Evolutionary conservation across 345 rosid genomes (phyloP).

Genomic region (Excoecaria cochinchinensis): DNA sequence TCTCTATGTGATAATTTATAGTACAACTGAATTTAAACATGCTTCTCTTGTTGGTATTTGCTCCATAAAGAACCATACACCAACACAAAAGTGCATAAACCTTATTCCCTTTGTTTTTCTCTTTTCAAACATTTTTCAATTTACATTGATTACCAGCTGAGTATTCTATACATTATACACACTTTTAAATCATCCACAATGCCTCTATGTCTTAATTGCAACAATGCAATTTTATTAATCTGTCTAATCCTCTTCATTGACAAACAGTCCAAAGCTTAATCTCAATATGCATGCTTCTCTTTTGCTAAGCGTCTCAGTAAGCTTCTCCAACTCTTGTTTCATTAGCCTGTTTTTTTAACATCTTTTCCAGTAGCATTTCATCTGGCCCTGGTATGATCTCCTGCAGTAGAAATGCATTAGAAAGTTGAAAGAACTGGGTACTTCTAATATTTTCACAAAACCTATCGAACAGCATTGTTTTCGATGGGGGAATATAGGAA

Average conservation of each 20-base stretch:
- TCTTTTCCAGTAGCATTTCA: constrained; percentile 42
- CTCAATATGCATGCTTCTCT: constrained; percentile 46
- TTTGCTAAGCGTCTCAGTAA: constrained; percentile 15
- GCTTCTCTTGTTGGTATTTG: no score
- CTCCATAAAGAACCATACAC: no score
- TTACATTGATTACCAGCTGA: constrained; percentile 18
- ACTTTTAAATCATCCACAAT: constrained; percentile 31
- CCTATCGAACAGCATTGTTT: no score
- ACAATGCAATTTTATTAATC: constrained; percentile 41
- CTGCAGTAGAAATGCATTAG: constrained; percentile 23
- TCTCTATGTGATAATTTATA: no score
- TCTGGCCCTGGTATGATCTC: constrained; percentile 54
- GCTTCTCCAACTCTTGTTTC: constrained; percentile 21
- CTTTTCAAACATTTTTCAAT: background rate
- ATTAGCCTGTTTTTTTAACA: constrained; percentile 33
- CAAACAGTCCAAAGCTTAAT: constrained; percentile 45
- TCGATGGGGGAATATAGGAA: no score
- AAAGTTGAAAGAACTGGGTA: background rate
- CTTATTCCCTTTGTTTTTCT: no score
- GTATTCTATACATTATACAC: constrained; percentile 29
- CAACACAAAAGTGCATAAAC: no score
- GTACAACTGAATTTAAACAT: no score
- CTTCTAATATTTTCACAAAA: no score
- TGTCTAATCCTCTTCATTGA: constrained; percentile 55
- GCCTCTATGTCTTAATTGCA: constrained; percentile 33